A percentile compares a stretch with the other conserved stretches of the same genome.
phyloP scores from a whole-genome alignment of 495 filamentous ascomycete genomes.

The Aspergillus diversus region DNA sequence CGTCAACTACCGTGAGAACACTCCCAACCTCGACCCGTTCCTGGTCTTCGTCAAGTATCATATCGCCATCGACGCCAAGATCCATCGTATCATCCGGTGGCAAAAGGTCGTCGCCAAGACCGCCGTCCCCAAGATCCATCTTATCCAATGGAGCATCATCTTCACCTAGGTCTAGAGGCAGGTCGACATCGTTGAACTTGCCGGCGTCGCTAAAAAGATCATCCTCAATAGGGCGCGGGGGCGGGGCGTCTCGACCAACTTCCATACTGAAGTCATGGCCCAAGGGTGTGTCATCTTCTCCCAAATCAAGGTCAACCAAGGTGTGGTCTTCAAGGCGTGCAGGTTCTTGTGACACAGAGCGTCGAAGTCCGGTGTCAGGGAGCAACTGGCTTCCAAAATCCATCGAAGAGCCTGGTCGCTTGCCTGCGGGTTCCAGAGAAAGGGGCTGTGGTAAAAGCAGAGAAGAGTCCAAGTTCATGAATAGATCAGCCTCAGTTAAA shows the following conservation, averaged over 20 bases:
- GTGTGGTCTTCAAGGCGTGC: slow-evolving; percentile 53
- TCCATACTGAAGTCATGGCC: slow-evolving; percentile 70
- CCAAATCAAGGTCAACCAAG: slow-evolving; percentile 54
- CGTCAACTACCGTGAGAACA: slow-evolving; percentile 43
- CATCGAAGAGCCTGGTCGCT: slow-evolving; percentile 54
- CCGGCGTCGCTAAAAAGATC: slow-evolving; percentile 72
- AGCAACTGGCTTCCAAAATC: slow-evolving; percentile 71
- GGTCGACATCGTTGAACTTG: slow-evolving; percentile 50
- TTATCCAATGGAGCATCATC: slow-evolving; percentile 51
- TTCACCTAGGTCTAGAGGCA: slow-evolving; percentile 57
- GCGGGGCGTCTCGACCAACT: slow-evolving; percentile 79
- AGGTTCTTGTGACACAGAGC: slow-evolving; percentile 53
- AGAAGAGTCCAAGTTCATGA: slow-evolving; percentile 73
- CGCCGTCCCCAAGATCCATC: slow-evolving; percentile 41
- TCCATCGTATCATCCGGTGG: slow-evolving; percentile 51
- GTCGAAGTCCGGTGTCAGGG: slow-evolving; percentile 61
- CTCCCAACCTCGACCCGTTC: slow-evolving; percentile 63
- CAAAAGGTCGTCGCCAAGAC: slow-evolving; percentile 34
- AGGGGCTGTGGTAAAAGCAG: slow-evolving; percentile 71
- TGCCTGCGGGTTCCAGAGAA: slow-evolving; percentile 59
- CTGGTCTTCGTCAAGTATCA: slow-evolving; percentile 56
- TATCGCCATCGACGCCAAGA: slow-evolving; percentile 48
- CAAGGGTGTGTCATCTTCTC: slow-evolving; percentile 52
- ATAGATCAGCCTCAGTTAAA: slow-evolving; percentile 85
- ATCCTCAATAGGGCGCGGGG: slow-evolving; percentile 65